Evolutionary conservation across 2,329 filamentous ascomycete genomes (phyloP).

Genomic region (Oidium heveae): DNA sequence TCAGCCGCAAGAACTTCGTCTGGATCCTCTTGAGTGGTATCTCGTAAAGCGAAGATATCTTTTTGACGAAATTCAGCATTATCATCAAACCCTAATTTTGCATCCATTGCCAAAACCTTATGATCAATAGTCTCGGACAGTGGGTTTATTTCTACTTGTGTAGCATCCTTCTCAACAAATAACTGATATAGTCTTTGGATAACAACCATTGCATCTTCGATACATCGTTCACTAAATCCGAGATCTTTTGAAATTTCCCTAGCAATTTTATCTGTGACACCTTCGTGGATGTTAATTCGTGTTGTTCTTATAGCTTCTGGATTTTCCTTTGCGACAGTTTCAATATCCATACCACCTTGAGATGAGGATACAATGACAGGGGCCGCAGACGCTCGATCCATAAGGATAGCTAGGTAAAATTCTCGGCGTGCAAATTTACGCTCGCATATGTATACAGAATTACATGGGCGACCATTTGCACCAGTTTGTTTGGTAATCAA

Average conservation of each 20-base stretch:
- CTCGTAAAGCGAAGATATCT: constrained; percentile 83
- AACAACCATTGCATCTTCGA: constrained; percentile 82
- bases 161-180: constrained; percentile 95
- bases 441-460: constrained; percentile 95
- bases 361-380: constrained; percentile 95
- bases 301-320: constrained; percentile 90
- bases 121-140: constrained; percentile 95
- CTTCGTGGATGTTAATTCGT: constrained; percentile 75
- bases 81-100: constrained; percentile 96
- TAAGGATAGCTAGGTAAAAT: constrained; percentile 96
- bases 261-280: constrained; percentile 89
- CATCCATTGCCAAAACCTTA: constrained; percentile 96
- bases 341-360: constrained; percentile 98
- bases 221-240: constrained; percentile 92
- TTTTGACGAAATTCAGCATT: constrained; percentile 95
- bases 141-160: constrained; percentile 99
- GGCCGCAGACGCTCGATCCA: constrained; percentile 78
- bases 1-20: constrained; percentile 94
- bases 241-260: constrained; percentile 72
- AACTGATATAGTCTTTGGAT: constrained; percentile 99
- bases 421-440: constrained; percentile 97
- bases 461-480: constrained; percentile 79
- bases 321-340: constrained; percentile 92
- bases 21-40: constrained; percentile 82
- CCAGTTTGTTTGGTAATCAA: constrained; percentile 99